Evolutionary conservation across 2,329 filamentous ascomycete genomes (phyloP), one percentile per base, ranked within the genome.

Genomic region (Scedosporium apiospermum): DNA sequence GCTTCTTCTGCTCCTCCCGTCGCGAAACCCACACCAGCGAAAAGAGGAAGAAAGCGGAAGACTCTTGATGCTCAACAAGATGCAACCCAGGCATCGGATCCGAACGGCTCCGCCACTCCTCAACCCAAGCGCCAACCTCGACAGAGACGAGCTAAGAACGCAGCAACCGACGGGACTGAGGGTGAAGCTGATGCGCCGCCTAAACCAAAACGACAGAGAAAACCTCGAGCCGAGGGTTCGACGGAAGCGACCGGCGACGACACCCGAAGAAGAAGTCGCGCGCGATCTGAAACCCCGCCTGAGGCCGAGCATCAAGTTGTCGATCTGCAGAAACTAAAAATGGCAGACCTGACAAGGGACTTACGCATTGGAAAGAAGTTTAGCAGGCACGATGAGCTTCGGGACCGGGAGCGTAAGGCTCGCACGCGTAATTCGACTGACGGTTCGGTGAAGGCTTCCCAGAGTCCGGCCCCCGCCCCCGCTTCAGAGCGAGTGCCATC

Each of bases 281-380:
- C 78, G 61, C 78, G 82, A 63, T 78, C 81, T 16, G 66, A 75
- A 3, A 88, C 86, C 0, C 87, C 87, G 1, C 85, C 88, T 61
- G 83, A 87, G 66, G 83, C 85, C 3, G 86, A 89, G 68, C 72
- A 75, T 26, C 79, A 82, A 63, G 73, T 82, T 65, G 86, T 93
- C 62, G 88, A 92, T 69, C 78, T 84, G 23, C 81, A 82, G 26
- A 82, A 80, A 3, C 81, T 89, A 27, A 90, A 85, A 62, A 91
- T 95, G 86, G 82, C 81, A 53, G 88, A 91, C 63, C 75, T 95
- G 3, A 89, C 85, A 59, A 84, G 82, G 65, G 88, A 91, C 69
- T 76, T 89, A 61, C 81, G 82, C 23, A 87, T 88, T 63, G 90
- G 90, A 63, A 90, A 89, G 71, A 86, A 88, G 64, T 93, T 91